Conservation (phyloP, 768 basidiomycete species). For the Pulveroboletus sp. region DNA sequence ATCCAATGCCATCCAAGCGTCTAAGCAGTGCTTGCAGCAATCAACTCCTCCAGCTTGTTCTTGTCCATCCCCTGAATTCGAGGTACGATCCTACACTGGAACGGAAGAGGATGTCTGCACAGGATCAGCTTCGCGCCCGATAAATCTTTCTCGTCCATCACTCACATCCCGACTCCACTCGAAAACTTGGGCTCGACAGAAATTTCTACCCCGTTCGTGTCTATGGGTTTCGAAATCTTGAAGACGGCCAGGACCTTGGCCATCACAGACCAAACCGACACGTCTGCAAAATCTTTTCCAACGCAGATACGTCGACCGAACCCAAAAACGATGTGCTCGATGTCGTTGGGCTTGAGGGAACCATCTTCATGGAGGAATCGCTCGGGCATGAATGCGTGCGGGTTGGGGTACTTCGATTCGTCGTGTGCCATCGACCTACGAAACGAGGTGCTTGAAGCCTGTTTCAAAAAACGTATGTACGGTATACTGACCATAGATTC, state of each 20-base stretch:
- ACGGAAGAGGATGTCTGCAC: background rate
- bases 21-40: background rate
- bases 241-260: background rate
- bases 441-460: background rate
- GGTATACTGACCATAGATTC: background rate
- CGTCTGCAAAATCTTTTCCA: background rate
- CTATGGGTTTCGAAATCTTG: background rate
- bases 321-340: background rate
- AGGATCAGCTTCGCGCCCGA: background rate
- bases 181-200: background rate
- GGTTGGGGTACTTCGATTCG: background rate
- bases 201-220: background rate
- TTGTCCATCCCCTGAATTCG: background rate
- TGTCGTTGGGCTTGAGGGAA: background rate
- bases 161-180: background rate
- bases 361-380: background rate
- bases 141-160: background rate
- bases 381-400: background rate
- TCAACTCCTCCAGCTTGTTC: background rate
- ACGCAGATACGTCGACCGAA: background rate
- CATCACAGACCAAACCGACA: background rate
- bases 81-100: background rate
- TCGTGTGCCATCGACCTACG: conserved; percentile 1
- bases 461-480: background rate
- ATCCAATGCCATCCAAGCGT: background rate